Percentiles rank a stretch among this genome's conserved stretches.
These are phyloP conservation scores for Spathaspora gorwiae DNA, from an alignment of 805 yeast genomes.

Conservation along the genomic window DNA sequence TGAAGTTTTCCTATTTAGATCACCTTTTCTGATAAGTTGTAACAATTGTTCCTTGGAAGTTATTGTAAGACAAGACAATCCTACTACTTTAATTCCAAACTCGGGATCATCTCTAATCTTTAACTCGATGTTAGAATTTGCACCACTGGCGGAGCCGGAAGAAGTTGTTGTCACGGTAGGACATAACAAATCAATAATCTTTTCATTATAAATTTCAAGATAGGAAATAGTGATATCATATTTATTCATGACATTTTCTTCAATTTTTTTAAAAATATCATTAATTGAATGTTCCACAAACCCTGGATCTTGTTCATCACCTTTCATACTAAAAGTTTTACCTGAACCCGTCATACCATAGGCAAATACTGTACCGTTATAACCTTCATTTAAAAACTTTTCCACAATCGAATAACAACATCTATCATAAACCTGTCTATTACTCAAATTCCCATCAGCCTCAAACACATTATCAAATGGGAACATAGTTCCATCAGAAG, in stretches of 20 bases:
- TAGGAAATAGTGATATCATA: conserved; percentile 62
- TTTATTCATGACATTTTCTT: conserved; percentile 15
- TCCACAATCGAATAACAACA: conserved; percentile 51
- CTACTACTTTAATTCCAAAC: conserved; percentile 70
- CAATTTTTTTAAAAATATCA: conserved; percentile 51
- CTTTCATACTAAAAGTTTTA: conserved; percentile 84
- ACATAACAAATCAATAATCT: conserved; percentile 64
- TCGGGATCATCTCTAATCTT: conserved; percentile 72
- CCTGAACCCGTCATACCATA: conserved; percentile 96
- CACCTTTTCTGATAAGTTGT: conserved; percentile 61
- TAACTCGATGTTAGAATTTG: conserved; percentile 41
- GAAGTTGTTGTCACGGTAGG: conserved; percentile 16
- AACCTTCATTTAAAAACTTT: conserved; percentile 61
- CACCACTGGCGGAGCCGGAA: not conserved
- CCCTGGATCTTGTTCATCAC: conserved; percentile 59
- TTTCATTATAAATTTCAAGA: conserved; percentile 84
- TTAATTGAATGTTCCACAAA: conserved; percentile 65
- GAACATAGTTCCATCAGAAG: conserved; percentile 57
- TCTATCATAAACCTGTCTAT: conserved; percentile 55
- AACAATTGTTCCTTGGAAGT: conserved; percentile 56
- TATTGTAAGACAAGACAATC: conserved; percentile 62
- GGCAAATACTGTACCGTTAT: conserved; percentile 85
- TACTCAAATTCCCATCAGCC: conserved; percentile 40
- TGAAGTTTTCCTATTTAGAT: conserved; percentile 69
- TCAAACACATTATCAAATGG: conserved; percentile 76